Evolutionary conservation across 1,284 basidiomycete species (phyloP), one percentile per base, ranked within the genome.

Genomic region (Mrakiaceae sp.): DNA sequence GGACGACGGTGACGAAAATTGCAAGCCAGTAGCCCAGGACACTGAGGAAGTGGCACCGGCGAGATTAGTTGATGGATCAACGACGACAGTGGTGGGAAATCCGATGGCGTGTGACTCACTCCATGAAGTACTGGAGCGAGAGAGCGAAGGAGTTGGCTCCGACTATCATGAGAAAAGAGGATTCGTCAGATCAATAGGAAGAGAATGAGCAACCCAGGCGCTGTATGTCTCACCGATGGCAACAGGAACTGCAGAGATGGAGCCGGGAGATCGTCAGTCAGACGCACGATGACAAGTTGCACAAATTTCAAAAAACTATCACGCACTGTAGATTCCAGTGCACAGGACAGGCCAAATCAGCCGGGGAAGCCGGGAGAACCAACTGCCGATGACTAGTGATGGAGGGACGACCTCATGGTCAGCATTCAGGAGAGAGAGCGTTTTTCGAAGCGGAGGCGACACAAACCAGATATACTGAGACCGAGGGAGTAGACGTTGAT

Each of bases 21-120:
- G 72, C 72, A 9, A 76, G 70, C 75, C 75, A 76, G 71, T 76
- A 75, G 16, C 70, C 71, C 53, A 75, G 68, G 44, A 74, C 69
- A 60, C 71, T 55, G 54, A 42, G 42, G 40, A 4, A 3, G n/a
- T 49, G 27, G 40, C 48, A 40, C 27, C 27, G 27, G 27, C 27
- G 27, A 27, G 27, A 27, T 27, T 27, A 27, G 27, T 27, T 27
- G 27, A 27, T 27, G 27, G 27, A 27, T 27, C 27, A 27, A 27
- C 27, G 27, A 27, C 2, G 27, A 27, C 27, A 27, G 14, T 54
- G 47, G 49, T 54, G 57, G 39, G 49, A 6, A 49, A 64, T 9
- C 14, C 39, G 48, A 62, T 4, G 53, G 56, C n/a, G 10, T 68
- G 60, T 8, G n/a, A 12, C 43, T 14, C 57, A 48, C 10, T 47